These are phyloP conservation scores for Colletotrichum sidae DNA, from an alignment of 2,329 filamentous ascomycete genomes.

Conservation along the genomic window DNA sequence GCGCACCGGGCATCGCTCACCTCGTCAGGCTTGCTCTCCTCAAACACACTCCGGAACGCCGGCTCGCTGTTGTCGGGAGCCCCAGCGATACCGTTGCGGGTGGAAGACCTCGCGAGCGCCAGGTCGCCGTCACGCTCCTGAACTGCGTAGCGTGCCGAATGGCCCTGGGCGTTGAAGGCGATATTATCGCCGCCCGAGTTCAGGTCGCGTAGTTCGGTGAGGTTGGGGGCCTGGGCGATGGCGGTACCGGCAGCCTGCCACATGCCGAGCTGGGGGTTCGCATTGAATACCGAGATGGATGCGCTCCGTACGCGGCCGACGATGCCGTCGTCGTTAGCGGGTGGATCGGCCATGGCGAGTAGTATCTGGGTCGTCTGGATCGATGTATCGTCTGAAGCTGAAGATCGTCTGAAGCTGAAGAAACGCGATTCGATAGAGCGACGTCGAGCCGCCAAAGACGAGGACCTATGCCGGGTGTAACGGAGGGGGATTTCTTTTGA, in stretches of 20 bases:
- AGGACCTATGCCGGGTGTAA: too few relatives aligned
- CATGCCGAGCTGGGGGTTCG: constrained; percentile 45
- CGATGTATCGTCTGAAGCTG: too few relatives aligned
- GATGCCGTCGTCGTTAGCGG: constrained; percentile 34
- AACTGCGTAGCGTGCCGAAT: constrained; percentile 43
- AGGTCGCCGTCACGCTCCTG: constrained; percentile 42
- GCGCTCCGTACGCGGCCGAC: constrained; percentile 42
- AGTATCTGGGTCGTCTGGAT: not conserved
- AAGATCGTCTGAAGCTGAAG: too few relatives aligned
- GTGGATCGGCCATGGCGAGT: constrained; percentile 25
- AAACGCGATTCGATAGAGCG: too few relatives aligned
- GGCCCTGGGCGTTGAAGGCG: constrained; percentile 44
- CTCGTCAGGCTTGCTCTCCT: constrained; percentile 2
- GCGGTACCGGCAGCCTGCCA: constrained; percentile 47
- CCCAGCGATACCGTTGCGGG: constrained; percentile 36
- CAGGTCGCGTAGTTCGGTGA: constrained; percentile 44
- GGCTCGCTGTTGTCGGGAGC: constrained; percentile 19
- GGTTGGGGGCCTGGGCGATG: constrained; percentile 45
- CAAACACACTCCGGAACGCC: constrained; percentile 12
- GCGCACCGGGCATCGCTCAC: not conserved
- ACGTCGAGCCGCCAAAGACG: too few relatives aligned
- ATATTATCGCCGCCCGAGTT: constrained; percentile 44
- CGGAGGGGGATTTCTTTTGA: too few relatives aligned
- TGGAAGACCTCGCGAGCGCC: constrained; percentile 39
- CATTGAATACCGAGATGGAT: constrained; percentile 43